Percentiles rank a stretch among this genome's conserved stretches.
Evolutionary conservation across 2,329 filamentous ascomycete species (phyloP).

Genomic region (Sporothrix dimorphospora): DNA sequence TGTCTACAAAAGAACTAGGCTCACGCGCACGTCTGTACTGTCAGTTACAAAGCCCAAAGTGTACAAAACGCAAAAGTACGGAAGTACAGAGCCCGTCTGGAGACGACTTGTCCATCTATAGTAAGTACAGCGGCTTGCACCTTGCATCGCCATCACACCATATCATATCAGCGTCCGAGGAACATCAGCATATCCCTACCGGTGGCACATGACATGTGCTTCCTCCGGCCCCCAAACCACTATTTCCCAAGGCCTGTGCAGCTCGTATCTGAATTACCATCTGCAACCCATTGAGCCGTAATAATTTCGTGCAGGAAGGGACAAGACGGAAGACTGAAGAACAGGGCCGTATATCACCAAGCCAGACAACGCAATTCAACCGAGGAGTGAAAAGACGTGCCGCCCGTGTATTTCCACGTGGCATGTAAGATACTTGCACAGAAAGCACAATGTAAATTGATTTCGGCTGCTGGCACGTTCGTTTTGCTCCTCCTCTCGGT

Average conservation of each 20-base stretch:
- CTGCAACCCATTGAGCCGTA: background rate
- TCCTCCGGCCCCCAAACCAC: background rate
- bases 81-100: too few species aligned
- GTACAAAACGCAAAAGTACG: background rate
- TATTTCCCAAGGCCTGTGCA: background rate
- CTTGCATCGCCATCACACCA: constrained; percentile 3
- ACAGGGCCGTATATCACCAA: background rate
- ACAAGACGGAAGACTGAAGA: background rate
- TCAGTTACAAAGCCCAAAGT: background rate
- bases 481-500: background rate
- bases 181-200: background rate
- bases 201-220: background rate
- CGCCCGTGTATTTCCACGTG: constrained; percentile 4
- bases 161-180: background rate
- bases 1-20: background rate
- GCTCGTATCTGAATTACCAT: too few species aligned
- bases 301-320: background rate
- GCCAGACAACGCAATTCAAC: background rate
- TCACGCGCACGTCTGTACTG: background rate
- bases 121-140: background rate
- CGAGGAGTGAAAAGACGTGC: background rate
- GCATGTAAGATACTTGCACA: background rate
- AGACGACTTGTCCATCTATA: too few species aligned
- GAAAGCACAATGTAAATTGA: background rate
- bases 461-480: background rate